A percentile compares a stretch with the other conserved stretches of the same genome.
Evolutionary conservation across 2,329 filamentous ascomycete genomes (phyloP).

Genomic region (Xylaria arbuscula): DNA sequence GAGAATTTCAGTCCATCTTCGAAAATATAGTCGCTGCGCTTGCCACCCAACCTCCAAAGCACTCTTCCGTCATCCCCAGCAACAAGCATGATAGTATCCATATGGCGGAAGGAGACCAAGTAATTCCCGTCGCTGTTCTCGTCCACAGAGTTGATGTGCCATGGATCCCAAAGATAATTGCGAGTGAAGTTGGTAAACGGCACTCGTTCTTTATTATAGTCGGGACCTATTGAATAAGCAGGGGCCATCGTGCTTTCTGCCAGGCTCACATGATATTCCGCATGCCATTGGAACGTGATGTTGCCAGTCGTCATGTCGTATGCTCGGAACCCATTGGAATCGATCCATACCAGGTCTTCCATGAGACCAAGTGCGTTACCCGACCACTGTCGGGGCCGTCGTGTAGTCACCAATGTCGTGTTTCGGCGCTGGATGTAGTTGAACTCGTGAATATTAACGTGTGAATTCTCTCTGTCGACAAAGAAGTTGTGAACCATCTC

Average conservation of each 20-base stretch:
- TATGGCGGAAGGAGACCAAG: constrained; percentile 21
- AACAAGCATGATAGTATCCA: constrained; percentile 27
- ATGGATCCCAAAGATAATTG: constrained; percentile 22
- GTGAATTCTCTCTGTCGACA: constrained; percentile 23
- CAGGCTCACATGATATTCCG: constrained; percentile 22
- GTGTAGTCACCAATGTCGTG: constrained; percentile 20
- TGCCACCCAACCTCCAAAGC: constrained; percentile 26
- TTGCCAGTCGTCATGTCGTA: constrained; percentile 26
- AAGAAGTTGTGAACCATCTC: constrained; percentile 28
- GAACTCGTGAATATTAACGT: constrained; percentile 28
- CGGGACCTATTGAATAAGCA: constrained; percentile 8
- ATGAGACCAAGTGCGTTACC: constrained; percentile 21
- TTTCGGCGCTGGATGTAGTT: constrained; percentile 20
- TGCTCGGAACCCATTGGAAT: constrained; percentile 22
- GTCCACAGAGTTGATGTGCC: constrained; percentile 27
- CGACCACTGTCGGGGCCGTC: constrained; percentile 17
- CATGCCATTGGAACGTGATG: constrained; percentile 24
- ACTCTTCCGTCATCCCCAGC: constrained; percentile 27
- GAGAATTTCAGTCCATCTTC: constrained; percentile 24
- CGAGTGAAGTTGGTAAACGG: constrained; percentile 26
- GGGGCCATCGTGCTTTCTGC: constrained; percentile 20
- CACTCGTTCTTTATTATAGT: constrained; percentile 13
- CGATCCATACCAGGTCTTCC: constrained; percentile 29
- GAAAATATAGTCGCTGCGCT: constrained; percentile 23
- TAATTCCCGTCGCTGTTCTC: constrained; percentile 26